Evolutionary conservation across 352 stramenopile genomes (phyloP).

Genomic region (Phytopythium mirpurense): DNA sequence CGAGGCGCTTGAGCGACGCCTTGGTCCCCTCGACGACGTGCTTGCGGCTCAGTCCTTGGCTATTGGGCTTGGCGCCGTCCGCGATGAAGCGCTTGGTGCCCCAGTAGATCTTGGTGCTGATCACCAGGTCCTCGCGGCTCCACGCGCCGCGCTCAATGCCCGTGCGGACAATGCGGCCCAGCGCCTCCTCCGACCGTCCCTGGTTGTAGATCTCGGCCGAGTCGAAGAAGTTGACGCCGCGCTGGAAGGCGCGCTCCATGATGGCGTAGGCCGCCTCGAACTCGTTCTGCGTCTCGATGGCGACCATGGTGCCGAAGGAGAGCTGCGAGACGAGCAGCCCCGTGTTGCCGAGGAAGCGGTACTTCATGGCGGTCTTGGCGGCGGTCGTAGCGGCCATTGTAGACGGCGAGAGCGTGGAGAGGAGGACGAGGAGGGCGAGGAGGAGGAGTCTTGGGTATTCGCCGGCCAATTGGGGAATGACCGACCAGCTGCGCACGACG

Average conservation of each 20-base stretch:
- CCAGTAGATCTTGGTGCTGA: constrained; percentile 67
- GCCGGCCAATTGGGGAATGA: neutral
- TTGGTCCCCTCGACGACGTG: constrained; percentile 35
- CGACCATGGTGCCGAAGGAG: constrained; percentile 44
- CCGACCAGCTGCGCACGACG: too few relatives aligned
- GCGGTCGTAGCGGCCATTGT: constrained; percentile 12
- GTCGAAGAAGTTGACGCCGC: constrained; percentile 67
- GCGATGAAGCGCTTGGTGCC: constrained; percentile 11
- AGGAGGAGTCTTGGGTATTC: neutral
- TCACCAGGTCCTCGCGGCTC: constrained; percentile 46
- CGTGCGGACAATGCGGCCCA: constrained; percentile 35
- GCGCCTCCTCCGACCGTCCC: constrained; percentile 40
- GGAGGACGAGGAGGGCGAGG: too few relatives aligned
- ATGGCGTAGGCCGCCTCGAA: constrained; percentile 42
- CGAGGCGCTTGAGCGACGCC: constrained; percentile 33
- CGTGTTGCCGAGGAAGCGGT: constrained; percentile 41
- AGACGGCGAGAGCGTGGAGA: too few relatives aligned
- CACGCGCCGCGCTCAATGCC: constrained; percentile 37
- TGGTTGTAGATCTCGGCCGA: constrained; percentile 44
- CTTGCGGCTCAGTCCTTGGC: constrained; percentile 26
- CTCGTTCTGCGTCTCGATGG: constrained; percentile 27
- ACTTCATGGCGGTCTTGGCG: constrained; percentile 30
- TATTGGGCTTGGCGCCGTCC: constrained; percentile 14
- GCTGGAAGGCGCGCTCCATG: constrained; percentile 45
- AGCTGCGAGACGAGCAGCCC: constrained; percentile 41